Conservation (phyloP, 805 yeast genomes). For the Saccharomycopsis capsularis region DNA sequence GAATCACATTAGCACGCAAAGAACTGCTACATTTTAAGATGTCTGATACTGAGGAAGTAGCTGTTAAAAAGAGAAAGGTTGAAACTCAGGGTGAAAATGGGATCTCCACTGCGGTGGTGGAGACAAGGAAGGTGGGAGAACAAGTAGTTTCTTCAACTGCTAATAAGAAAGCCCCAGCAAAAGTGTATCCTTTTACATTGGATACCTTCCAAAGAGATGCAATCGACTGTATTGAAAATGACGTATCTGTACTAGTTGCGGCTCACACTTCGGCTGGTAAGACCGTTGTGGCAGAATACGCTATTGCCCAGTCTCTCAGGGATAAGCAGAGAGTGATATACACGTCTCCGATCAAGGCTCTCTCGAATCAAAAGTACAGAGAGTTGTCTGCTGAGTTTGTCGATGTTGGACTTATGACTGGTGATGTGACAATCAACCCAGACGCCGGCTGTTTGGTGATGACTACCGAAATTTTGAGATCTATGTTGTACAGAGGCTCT, state of each 20-base stretch:
- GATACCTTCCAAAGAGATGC: slow-evolving; percentile 99
- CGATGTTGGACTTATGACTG: slow-evolving; percentile 98
- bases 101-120: background rate
- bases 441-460: slow-evolving; percentile 97
- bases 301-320: slow-evolving; percentile 89
- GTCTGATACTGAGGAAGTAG: slow-evolving; percentile 7
- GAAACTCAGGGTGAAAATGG: background rate
- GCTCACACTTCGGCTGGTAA: slow-evolving; percentile 98
- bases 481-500: slow-evolving; percentile 96
- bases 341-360: slow-evolving; percentile 92
- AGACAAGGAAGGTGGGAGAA: background rate
- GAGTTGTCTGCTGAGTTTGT: slow-evolving; percentile 89
- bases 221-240: slow-evolving; percentile 89
- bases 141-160: background rate
- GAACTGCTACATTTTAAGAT: background rate
- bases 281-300: slow-evolving; percentile 95
- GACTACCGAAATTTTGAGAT: slow-evolving; percentile 97
- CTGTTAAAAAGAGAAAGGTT: slow-evolving; percentile 7
- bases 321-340: slow-evolving; percentile 91
- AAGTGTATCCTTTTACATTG: slow-evolving; percentile 83
- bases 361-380: slow-evolving; percentile 90
- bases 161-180: slow-evolving; percentile 38
- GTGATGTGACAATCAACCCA: slow-evolving; percentile 97
- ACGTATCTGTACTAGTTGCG: slow-evolving; percentile 90
- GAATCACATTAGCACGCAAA: too few species aligned